A percentile compares a stretch with the other conserved stretches of the same genome.
phyloP scores from a whole-genome alignment of 768 basidiomycete genomes.

The Boletus tomentosulus region DNA sequence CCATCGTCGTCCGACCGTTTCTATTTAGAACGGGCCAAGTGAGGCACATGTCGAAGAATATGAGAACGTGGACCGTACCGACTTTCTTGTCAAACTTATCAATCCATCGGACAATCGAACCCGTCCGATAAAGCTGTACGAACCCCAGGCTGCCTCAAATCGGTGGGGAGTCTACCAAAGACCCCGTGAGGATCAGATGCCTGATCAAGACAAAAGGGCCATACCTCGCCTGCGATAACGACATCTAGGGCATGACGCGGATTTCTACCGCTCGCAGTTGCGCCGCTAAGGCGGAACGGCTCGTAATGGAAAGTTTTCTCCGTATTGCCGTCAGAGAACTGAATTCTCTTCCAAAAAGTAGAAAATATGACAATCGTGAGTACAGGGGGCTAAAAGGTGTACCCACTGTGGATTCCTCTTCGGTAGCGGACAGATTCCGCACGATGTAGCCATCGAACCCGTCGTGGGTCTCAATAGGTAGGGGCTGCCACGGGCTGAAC shows the following conservation, averaged over 20 bases:
- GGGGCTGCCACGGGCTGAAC: conserved; percentile 36
- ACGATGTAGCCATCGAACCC: conserved; percentile 23
- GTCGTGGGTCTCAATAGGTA: conserved; percentile 20
- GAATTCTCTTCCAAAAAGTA: conserved; percentile 15
- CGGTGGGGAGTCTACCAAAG: conserved; percentile 44
- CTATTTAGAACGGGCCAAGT: conserved; percentile 24
- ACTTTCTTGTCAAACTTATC: conserved; percentile 57
- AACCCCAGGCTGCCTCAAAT: conserved; percentile 63
- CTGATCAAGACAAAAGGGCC: conserved; percentile 19
- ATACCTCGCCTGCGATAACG: conserved; percentile 34
- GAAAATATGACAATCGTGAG: conserved; percentile 22
- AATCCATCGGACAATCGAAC: conserved; percentile 53
- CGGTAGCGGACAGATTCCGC: conserved; percentile 19
- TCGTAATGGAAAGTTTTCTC: conserved; percentile 27
- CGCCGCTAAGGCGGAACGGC: conserved; percentile 28
- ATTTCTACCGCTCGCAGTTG: conserved; percentile 24
- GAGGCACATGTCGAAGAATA: neutral
- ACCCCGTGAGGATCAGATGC: conserved; percentile 21
- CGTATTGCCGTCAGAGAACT: conserved; percentile 28
- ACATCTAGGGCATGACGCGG: conserved; percentile 32
- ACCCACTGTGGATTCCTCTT: conserved; percentile 25
- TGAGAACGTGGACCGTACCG: conserved; percentile 39
- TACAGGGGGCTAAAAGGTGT: neutral
- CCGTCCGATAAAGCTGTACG: conserved; percentile 56
- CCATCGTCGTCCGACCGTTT: conserved; percentile 37